Evolutionary conservation across 108 stramenopile species (phyloP).

Genomic region (Licmophora abbreviata): DNA sequence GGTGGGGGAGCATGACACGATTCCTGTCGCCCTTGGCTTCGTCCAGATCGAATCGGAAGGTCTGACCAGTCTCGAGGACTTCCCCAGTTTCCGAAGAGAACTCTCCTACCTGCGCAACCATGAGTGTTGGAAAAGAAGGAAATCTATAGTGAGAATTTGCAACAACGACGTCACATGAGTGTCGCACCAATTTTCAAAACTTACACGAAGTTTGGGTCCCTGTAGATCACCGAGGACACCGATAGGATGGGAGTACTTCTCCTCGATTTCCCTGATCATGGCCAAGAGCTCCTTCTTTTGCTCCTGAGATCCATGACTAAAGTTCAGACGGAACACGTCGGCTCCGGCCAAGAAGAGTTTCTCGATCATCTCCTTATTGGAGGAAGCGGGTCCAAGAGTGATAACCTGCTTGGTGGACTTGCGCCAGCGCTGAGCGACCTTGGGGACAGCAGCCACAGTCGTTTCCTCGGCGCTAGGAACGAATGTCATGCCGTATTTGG

Average conservation of each 20-base stretch:
- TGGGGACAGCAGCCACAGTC: constrained; percentile 42
- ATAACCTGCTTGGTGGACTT: constrained; percentile 89
- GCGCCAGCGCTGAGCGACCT: constrained; percentile 65
- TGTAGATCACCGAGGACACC: constrained; percentile 91
- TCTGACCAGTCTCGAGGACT: constrained; percentile 64
- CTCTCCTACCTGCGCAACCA: constrained; percentile 42
- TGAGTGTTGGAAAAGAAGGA: neutral
- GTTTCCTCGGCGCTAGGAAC: constrained; percentile 3
- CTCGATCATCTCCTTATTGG: constrained; percentile 85
- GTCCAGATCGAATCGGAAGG: constrained; percentile 85
- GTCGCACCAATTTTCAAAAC: constrained; percentile 4
- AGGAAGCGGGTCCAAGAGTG: constrained; percentile 89
- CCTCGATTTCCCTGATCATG: constrained; percentile 77
- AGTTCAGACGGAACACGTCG: constrained; percentile 94
- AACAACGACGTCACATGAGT: neutral
- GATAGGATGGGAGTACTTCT: constrained; percentile 92
- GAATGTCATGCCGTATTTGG: neutral
- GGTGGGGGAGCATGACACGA: constrained; percentile 88
- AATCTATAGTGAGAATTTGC: neutral
- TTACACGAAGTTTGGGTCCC: constrained; percentile 89
- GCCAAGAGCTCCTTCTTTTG: constrained; percentile 88
- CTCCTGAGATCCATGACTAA: constrained; percentile 89
- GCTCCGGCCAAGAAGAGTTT: constrained; percentile 90
- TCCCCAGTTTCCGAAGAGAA: constrained; percentile 78
- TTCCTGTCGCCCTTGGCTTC: constrained; percentile 68